Evolutionary conservation across 164 flowering plant species (phyloP).

Genomic region (Warburgia ugandensis): DNA sequence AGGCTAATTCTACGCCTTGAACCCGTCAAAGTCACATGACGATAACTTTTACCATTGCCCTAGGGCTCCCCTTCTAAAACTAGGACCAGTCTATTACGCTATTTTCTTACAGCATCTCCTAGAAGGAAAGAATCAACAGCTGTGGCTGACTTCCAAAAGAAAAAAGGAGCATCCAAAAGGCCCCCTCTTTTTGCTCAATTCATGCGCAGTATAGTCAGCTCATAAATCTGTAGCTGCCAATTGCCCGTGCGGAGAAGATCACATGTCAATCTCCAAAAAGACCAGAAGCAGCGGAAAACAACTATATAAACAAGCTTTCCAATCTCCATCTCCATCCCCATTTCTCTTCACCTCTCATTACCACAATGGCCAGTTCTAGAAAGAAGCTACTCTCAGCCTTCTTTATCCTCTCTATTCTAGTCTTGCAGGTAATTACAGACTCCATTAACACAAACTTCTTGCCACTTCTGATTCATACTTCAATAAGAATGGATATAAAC

Average conservation of each 20-base stretch:
- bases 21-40: too few species aligned
- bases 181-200: neutral
- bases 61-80: too few species aligned
- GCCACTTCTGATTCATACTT: too few species aligned
- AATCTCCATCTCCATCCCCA: neutral
- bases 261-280: neutral
- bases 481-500: neutral
- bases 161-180: neutral
- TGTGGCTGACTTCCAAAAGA: neutral
- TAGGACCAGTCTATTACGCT: too few species aligned
- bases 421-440: slow-evolving; percentile 1
- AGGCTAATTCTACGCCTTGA: too few species aligned
- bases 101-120: too few species aligned
- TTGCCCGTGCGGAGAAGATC: too few species aligned
- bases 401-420: slow-evolving; percentile 6
- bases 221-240: neutral
- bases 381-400: slow-evolving; percentile 2
- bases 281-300: neutral
- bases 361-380: neutral
- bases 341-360: neutral
- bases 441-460: neutral
- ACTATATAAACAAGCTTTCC: slow-evolving; percentile 5
- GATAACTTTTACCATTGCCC: too few species aligned
- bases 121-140: slow-evolving; percentile 5
- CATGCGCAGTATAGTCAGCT: neutral